Evolutionary conservation across 768 basidiomycete genomes (phyloP), one percentile per base, ranked within the genome.

Genomic region (Amyloporia xantha): DNA sequence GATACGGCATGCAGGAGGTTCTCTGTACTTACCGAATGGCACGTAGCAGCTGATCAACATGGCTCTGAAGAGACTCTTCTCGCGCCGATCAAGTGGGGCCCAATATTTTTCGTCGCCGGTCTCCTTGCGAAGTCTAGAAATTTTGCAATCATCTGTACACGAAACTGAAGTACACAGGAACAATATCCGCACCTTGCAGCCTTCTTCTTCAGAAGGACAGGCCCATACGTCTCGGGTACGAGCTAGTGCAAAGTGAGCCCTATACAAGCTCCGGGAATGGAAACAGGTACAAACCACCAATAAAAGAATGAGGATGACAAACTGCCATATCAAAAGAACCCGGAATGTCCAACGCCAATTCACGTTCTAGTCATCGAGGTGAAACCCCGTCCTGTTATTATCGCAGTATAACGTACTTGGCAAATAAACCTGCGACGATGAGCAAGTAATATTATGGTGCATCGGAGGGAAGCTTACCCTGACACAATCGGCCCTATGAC

Each of bases 261-360:
- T n/a, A n/a, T n/a, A n/a, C n/a, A n/a, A n/a, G n/a, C n/a, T n/a
- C n/a, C n/a, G n/a, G n/a, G n/a, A n/a, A n/a, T n/a, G n/a, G n/a
- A n/a, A n/a, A n/a, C n/a, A n/a, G n/a, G n/a, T n/a, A n/a, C n/a
- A n/a, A 15, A 44, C 42, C 42, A 44, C 3, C 24, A 27, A 12
- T 20, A 44, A 25, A 3, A 44, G 11, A 17, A 7, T 26, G 12
- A 44, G 11, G 21, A 87, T 73, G 2, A 64, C 65, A 42, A 76
- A 78, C 1, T 76, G 71, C 91, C 90, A 92, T 20, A 85, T 85
- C 1, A 82, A 51, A 48, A 84, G 61, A 15, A 85, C 65, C 47
- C 81, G 79, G 65, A 82, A 92, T 0, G 86, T 88, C 89, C 88
- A 91, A 51, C 85, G 66, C 86, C 85, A 86, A 39, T 73, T 57